Conservation (phyloP, 768 basidiomycete genomes). For the Lactarius hatsudake region DNA sequence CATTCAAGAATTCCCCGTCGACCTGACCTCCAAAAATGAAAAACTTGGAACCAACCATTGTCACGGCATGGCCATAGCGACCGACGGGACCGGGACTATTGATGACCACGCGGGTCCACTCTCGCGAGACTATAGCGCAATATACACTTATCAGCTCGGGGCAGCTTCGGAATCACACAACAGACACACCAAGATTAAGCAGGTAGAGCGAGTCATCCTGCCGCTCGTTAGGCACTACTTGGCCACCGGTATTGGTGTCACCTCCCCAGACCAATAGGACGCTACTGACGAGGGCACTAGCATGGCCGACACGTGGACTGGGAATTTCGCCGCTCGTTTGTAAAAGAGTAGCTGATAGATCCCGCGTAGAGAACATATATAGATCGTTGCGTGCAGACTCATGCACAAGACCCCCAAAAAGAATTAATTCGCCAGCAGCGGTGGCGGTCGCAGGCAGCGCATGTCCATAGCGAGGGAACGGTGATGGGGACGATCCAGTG, state of each 20-base stretch:
- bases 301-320: conserved; percentile 91
- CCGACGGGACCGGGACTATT: conserved; percentile 77
- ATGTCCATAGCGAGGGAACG: conserved; percentile 96
- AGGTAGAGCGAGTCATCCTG: conserved; percentile 94
- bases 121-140: conserved; percentile 66
- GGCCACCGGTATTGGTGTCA: conserved; percentile 82
- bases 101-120: conserved; percentile 89
- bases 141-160: background rate
- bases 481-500: conserved; percentile 72
- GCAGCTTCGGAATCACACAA: background rate
- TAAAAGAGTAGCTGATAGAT: conserved; percentile 74
- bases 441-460: conserved; percentile 80
- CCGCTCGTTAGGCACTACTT: conserved; percentile 58
- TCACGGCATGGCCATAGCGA: conserved; percentile 93
- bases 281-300: conserved; percentile 91
- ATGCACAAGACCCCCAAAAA: conserved; percentile 95
- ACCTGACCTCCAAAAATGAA: conserved; percentile 97
- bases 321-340: conserved; percentile 90
- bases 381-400: conserved; percentile 90
- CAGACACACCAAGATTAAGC: conserved; percentile 79
- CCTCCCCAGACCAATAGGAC: conserved; percentile 98
- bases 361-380: conserved; percentile 81
- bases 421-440: conserved; percentile 83
- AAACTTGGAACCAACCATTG: conserved; percentile 89
- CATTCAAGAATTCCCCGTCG: conserved; percentile 90